Evolutionary conservation across 208 protist genomes (phyloP).

Genomic region (Phytomonas francai): DNA sequence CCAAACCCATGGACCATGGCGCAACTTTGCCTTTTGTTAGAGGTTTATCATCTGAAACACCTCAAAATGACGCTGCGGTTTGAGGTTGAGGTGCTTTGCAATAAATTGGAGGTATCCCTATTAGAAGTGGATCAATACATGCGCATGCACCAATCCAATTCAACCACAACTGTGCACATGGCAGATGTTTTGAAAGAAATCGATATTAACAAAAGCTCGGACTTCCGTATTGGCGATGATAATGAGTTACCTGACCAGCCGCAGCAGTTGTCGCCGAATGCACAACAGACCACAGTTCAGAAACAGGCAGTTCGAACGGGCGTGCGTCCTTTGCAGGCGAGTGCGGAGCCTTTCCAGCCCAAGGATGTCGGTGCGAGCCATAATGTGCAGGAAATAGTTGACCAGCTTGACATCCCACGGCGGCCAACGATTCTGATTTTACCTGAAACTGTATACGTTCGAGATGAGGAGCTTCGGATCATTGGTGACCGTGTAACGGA

Average conservation of each 20-base stretch:
- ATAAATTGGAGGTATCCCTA: slow-evolving; percentile 60
- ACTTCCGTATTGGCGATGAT: slow-evolving; percentile 62
- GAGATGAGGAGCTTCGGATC: slow-evolving; percentile 22
- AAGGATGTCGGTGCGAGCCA: slow-evolving; percentile 28
- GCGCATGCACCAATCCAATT: slow-evolving; percentile 27
- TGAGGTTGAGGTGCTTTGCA: slow-evolving; percentile 91
- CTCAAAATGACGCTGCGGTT: slow-evolving; percentile 98
- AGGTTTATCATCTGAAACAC: slow-evolving; percentile 94
- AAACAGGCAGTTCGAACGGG: slow-evolving; percentile 21
- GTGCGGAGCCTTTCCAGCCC: slow-evolving; percentile 82
- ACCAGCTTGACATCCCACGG: slow-evolving; percentile 19
- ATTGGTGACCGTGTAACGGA: slow-evolving; percentile 17
- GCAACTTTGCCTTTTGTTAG: slow-evolving; percentile 87
- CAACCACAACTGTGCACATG: slow-evolving; percentile 31
- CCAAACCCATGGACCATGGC: slow-evolving; percentile 98
- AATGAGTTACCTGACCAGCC: slow-evolving; percentile 20
- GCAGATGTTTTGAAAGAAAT: slow-evolving; percentile 56
- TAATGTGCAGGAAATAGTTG: slow-evolving; percentile 20
- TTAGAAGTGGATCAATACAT: slow-evolving; percentile 44
- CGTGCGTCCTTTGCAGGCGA: slow-evolving; percentile 54
- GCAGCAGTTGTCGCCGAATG: slow-evolving; percentile 10
- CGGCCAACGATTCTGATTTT: slow-evolving; percentile 47
- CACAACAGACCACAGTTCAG: slow-evolving; percentile 15
- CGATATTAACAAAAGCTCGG: slow-evolving; percentile 55
- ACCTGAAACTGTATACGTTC: slow-evolving; percentile 35